These are phyloP conservation scores for Kodamaea fukazawae DNA, from an alignment of 805 yeast genomes.

Conservation along the genomic window DNA sequence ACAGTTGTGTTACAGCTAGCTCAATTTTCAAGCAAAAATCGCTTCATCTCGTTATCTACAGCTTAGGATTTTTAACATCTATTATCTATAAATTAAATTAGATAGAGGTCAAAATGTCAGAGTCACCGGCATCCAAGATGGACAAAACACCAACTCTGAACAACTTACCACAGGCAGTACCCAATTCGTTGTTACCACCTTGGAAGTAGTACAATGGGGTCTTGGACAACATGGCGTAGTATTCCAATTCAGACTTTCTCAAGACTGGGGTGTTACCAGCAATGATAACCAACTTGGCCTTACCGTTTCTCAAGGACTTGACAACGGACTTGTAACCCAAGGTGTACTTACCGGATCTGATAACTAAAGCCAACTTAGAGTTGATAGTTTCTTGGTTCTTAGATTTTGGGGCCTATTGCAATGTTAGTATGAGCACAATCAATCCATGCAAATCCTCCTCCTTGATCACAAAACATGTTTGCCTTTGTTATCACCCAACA, in stretches of 20 bases:
- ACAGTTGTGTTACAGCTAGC: too few species aligned
- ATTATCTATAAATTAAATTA: slow-evolving; percentile 8
- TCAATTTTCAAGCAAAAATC: too few species aligned
- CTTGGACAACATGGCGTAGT: slow-evolving; percentile 99
- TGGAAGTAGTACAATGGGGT: slow-evolving; percentile 97
- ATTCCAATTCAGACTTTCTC: slow-evolving; percentile 99
- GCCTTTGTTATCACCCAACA: slow-evolving; percentile 7
- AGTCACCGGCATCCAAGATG: slow-evolving; percentile 98
- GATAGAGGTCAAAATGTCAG: slow-evolving; percentile 83
- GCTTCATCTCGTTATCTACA: too few species aligned
- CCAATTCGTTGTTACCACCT: slow-evolving; percentile 99
- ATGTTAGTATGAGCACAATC: slow-evolving; percentile 38
- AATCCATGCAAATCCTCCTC: background rate
- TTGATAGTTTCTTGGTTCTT: slow-evolving; percentile 93
- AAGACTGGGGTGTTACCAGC: slow-evolving; percentile 99
- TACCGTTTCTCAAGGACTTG: slow-evolving; percentile 97
- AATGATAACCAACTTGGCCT: slow-evolving; percentile 96
- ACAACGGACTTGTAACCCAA: slow-evolving; percentile 99
- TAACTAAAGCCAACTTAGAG: slow-evolving; percentile 96
- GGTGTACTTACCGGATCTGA: slow-evolving; percentile 99
- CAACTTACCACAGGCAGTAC: slow-evolving; percentile 99
- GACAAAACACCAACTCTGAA: slow-evolving; percentile 99
- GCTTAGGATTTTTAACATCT: too few species aligned
- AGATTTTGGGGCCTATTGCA: slow-evolving; percentile 84
- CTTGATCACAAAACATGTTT: slow-evolving; percentile 8